Evolutionary conservation across 768 basidiomycete species (phyloP), one percentile per base, ranked within the genome.

Genomic region (Botryobasidium botryosum): DNA sequence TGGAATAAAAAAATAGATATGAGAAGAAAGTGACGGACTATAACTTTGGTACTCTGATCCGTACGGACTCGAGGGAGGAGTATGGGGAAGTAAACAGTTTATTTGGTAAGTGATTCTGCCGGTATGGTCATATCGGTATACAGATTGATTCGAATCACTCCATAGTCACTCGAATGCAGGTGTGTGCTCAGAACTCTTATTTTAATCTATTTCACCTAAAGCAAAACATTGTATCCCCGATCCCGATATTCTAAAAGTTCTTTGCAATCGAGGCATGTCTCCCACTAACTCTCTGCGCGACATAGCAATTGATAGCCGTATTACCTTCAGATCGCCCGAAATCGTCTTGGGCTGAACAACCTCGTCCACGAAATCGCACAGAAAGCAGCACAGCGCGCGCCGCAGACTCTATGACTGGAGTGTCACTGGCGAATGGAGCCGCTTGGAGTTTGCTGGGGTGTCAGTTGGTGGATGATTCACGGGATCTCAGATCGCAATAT

Each of bases 21-120:
- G 82, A 92, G 64, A 77, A 81, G 47, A 83, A 80, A 56, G 67
- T 97, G 44, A 80, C 82, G 56, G 88, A 96, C 52, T 86, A 81
- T 64, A 97, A 97, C 69, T 96, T 96, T 62, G 94, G 94, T 17
- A 96, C 86, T 2, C 67, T 99, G 52, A 80, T 99, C 51, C 74
- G 94, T 41, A 78, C 73, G 38, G 74, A 94, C 55, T 71, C 79
- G 29, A 66, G 64, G 39, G 68, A 73, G 45, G 87, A 91, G 57
- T 99, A 97, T 60, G 75, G 72, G 8, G 82, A 97, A 67, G 71
- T 68, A 26, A 99, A 97, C 64, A 84, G 88, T 5, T 92, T 96
- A 51, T 90, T 99, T 56, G 91, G 90, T 83, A 56, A 17, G 71
- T 36, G 6, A 12, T 13, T 29, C 5, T 57, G 25, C 15, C 31